Evolutionary conservation across 2,329 filamentous ascomycete genomes (phyloP).

Genomic region (Claviceps purpurea): DNA sequence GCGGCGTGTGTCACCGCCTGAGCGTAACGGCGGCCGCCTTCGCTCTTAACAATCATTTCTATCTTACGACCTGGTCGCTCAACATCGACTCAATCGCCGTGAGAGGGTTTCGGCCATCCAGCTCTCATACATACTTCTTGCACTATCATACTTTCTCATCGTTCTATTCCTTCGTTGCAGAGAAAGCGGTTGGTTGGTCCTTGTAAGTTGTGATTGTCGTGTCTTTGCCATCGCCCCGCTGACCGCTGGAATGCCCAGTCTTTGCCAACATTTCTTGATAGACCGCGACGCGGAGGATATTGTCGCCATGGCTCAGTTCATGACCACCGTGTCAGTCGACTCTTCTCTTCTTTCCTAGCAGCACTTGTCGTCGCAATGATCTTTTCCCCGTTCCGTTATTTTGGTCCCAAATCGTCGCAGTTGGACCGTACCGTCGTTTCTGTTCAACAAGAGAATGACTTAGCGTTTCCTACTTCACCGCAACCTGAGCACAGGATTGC

Average conservation of each 20-base stretch:
- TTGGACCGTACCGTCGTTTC: constrained; percentile 19
- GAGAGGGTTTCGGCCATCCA: background rate
- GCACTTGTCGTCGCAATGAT: constrained; percentile 10
- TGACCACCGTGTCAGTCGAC: constrained; percentile 28
- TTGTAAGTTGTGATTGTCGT: background rate
- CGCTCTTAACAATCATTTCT: background rate
- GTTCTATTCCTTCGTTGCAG: background rate
- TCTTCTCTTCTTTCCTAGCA: constrained; percentile 3
- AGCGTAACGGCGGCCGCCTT: background rate
- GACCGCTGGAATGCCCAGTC: constrained; percentile 25
- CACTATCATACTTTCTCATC: too few relatives aligned
- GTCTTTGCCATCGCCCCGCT: constrained; percentile 23
- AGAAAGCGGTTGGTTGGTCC: background rate
- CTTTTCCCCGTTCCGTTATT: constrained; percentile 15
- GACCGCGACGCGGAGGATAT: constrained; percentile 6
- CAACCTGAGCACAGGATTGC: constrained; percentile 13
- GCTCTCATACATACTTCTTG: background rate
- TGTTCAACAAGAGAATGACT: constrained; percentile 15
- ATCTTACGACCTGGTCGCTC: background rate
- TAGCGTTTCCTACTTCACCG: constrained; percentile 10
- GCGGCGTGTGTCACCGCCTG: constrained; percentile 2
- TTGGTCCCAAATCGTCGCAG: constrained; percentile 17
- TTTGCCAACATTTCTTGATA: constrained; percentile 5
- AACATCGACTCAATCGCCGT: background rate
- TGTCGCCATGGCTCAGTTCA: constrained; percentile 26